Evolutionary conservation across 306 rosid genomes (phyloP).

Genomic region (Cicer judaicum): DNA sequence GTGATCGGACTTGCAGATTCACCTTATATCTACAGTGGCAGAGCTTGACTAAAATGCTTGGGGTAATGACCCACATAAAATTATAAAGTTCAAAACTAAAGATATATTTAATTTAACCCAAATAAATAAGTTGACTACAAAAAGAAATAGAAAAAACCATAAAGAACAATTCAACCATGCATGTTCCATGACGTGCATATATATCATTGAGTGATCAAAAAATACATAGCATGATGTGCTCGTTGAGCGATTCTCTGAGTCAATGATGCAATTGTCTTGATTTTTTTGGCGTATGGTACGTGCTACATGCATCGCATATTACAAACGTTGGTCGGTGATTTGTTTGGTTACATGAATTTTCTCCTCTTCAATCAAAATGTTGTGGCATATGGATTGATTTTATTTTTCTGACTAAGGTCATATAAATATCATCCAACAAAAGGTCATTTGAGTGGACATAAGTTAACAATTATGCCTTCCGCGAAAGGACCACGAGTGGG

Average conservation of each 20-base stretch:
- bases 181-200: too few species aligned
- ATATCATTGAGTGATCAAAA: too few species aligned
- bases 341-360: conserved; percentile 40
- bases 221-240: too few species aligned
- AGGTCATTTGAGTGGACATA: background rate
- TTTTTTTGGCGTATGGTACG: conserved; percentile 28
- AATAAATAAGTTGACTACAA: too few species aligned
- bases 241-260: background rate
- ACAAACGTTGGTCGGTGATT: conserved; percentile 41
- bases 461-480: conserved; percentile 12
- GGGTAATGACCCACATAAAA: too few species aligned
- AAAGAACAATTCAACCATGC: too few species aligned
- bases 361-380: conserved; percentile 22
- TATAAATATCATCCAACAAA: background rate
- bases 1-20: too few species aligned
- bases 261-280: background rate
- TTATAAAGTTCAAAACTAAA: too few species aligned
- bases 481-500: background rate
- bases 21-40: too few species aligned
- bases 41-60: too few species aligned
- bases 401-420: background rate
- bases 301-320: conserved; percentile 33
- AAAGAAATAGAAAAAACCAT: too few species aligned
- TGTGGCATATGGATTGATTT: background rate
- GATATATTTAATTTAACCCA: too few species aligned